Evolutionary conservation across 139 green algal species (phyloP), one percentile per base, ranked within the genome.

Genomic region (Chlamydomonas applanata): DNA sequence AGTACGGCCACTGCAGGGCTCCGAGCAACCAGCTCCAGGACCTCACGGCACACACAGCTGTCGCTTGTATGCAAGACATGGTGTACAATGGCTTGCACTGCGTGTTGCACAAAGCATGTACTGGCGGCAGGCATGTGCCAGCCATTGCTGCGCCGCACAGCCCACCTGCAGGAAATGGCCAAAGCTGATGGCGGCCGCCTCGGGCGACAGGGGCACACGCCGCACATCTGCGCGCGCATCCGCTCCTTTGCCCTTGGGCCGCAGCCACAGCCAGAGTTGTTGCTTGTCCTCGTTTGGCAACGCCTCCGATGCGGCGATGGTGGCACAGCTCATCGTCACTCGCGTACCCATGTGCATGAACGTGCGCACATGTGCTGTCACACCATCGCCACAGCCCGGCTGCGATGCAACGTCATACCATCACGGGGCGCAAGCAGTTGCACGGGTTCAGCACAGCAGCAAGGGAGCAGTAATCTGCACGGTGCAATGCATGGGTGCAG

Each of bases 211-310:
- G 5, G 82, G 67, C 36, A 97, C 70, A 24, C 89, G 81, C 20
- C 79, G 79, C 7, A 76, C 71, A 2, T 54, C 16, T 9, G 24
- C 22, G 35, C 35, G 11, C n/a, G 40, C 25, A 7, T 79, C 76
- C 20, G 71, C 32, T 1, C 74, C 66, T 14, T 62, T 52, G 0
- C 86, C 86, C 69, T 89, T 89, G 25, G 91, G 91, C 17, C 91
- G 85, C 36, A 85, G 63, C 92, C 92, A 97, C 71, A 93, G 76
- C 91, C 91, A 97, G 35, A 97, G 70, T 40, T 86, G 80, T 35
- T 84, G 78, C 30, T 80, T 79, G 56, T 89, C 83, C 59, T 86
- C 79, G 16, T 85, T 89, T 17, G 89, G 87, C 34, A 94, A 82
- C 45, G 87, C 85, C 35, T 88, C 79, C 29, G 59, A 35, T 29